Base-by-base conservation (phyloP, 2,329 filamentous ascomycete species). In the Pseudopithomyces chartarum region DNA sequence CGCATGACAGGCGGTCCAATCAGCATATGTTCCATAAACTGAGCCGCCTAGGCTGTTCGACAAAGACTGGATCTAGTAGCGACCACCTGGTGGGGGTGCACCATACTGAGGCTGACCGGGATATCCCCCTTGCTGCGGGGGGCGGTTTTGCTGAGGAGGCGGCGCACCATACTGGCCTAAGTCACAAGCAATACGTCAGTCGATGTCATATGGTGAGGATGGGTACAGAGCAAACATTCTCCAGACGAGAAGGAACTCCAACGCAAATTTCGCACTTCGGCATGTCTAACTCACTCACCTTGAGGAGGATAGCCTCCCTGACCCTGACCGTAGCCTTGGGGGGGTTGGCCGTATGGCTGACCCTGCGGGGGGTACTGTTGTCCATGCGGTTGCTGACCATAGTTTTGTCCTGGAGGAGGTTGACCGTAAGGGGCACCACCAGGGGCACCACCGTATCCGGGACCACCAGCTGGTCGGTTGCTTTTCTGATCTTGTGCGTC, bases 401-500 rank as follows among this genome's bases (percentile, higher is more conserved):
- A 57, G 51, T 57, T 57, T 39, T 74, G 71, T 77, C 67, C 23
- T 38, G 45, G 36, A 13, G 50, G 40, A 15, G 52, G 39, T 32
- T 42, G 36, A 12, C 48, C 48, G n/a, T 40, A 43, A 17, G 46
- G 46, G 38, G 46, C 26, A n/a, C 45, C 45, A 17, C 47, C 63
- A 17, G 66, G 73, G 52, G 65, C 61, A 32, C 63, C 70, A 13
- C 47, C 47, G 20, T 50, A 50, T 42, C 60, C 60, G 17, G 59
- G 61, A 29, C 40, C 38, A 39, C 49, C 48, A 17, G 62, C 52
- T 22, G 73, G 72, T 22, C 73, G 73, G 59, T 77, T 77, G 6
- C 73, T 71, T 71, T 85, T 85, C 73, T 89, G 87, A 61, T 89
- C 86, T 71, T 88, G 86, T 64, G 80, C 82, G 62, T 89, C 86